phyloP scores from a whole-genome alignment of 2,329 filamentous ascomycete species.

The Bipolaris oryzae region DNA sequence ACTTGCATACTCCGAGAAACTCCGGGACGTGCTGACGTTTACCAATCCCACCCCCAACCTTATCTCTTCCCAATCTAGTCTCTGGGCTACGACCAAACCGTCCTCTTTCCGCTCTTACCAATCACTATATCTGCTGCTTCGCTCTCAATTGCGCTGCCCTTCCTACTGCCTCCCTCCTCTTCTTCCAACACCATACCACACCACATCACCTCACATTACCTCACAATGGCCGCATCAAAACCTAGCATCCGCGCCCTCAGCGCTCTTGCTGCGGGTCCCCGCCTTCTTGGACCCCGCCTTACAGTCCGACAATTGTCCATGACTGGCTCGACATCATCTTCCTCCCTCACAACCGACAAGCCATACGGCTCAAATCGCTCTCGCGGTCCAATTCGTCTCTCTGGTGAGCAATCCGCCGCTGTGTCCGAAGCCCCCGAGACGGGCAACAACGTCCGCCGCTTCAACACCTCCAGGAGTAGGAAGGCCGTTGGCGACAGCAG shows the following conservation, averaged over 20 bases:
- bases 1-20: constrained; percentile 4
- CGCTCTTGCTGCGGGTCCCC: constrained; percentile 50
- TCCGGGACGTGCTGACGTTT: constrained; percentile 9
- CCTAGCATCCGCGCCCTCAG: constrained; percentile 17
- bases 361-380: constrained; percentile 46
- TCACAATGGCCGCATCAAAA: constrained; percentile 19
- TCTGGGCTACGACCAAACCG: constrained; percentile 2
- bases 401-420: constrained; percentile 57
- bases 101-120: neutral
- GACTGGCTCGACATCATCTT: constrained; percentile 64
- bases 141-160: neutral
- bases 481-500: constrained; percentile 64
- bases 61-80: constrained; percentile 1
- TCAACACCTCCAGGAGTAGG: constrained; percentile 65
- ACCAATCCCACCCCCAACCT: constrained; percentile 1
- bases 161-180: neutral
- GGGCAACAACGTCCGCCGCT: constrained; percentile 55
- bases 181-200: neutral
- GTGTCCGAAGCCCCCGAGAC: constrained; percentile 36
- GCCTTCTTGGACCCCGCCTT: constrained; percentile 51
- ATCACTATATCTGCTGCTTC: neutral
- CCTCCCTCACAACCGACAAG: constrained; percentile 58
- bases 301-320: constrained; percentile 61
- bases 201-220: constrained; percentile 1
- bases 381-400: constrained; percentile 56